Evolutionary conservation across 768 basidiomycete species (phyloP).

Genomic region (Psilocybe tampanensis): DNA sequence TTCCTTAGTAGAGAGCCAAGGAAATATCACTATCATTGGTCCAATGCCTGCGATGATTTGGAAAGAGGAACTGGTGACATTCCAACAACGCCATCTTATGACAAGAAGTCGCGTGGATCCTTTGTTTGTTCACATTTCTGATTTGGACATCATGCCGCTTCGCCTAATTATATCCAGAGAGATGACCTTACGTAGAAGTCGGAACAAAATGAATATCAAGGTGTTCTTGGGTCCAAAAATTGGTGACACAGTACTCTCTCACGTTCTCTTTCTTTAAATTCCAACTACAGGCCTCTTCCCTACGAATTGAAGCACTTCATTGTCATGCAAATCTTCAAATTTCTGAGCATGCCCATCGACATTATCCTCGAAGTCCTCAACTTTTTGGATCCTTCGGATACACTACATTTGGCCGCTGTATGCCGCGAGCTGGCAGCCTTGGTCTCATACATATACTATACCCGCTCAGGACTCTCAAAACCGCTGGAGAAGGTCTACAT

Average conservation of each 20-base stretch:
- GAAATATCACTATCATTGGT: slow-evolving; percentile 16
- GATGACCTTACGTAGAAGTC: no score
- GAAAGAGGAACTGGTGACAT: not conserved
- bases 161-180: no score
- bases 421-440: not conserved
- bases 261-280: no score
- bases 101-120: slow-evolving; percentile 3
- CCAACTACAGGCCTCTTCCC: no score
- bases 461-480: not conserved
- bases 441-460: not conserved
- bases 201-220: no score
- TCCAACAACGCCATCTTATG: not conserved
- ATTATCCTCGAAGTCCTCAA: not conserved
- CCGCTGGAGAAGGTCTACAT: not conserved
- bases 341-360: not conserved
- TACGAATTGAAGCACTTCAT: not conserved
- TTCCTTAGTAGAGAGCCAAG: not conserved
- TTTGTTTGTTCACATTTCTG: slow-evolving; percentile 8
- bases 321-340: not conserved
- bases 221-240: no score
- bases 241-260: no score
- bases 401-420: not conserved
- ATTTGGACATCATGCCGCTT: not conserved
- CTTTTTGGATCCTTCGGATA: not conserved
- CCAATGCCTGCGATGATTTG: slow-evolving; percentile 9